These are phyloP conservation scores for Colletotrichum melonis DNA, from an alignment of 2,329 filamentous ascomycete genomes.

Conservation along the genomic window DNA sequence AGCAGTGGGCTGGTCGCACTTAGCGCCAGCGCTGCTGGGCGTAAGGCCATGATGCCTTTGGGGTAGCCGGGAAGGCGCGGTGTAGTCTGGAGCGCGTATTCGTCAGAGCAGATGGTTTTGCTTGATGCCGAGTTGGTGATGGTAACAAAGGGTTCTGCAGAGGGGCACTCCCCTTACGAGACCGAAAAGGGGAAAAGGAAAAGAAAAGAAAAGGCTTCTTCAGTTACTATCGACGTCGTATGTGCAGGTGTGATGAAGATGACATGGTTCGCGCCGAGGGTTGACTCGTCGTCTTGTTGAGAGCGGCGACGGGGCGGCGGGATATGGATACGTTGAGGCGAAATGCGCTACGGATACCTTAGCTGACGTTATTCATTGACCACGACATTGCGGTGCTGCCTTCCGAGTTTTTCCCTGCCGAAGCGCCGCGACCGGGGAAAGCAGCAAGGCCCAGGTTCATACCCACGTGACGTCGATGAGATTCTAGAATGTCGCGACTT, in stretches of 20 bases:
- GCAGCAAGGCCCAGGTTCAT: not conserved
- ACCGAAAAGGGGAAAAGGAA: not conserved
- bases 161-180: not conserved
- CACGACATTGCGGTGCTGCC: constrained; percentile 20
- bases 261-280: constrained; percentile 18
- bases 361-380: constrained; percentile 34
- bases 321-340: constrained; percentile 35
- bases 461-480: constrained; percentile 17
- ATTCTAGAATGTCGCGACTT: constrained; percentile 8
- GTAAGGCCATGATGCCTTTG: constrained; percentile 34
- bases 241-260: constrained; percentile 18
- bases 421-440: constrained; percentile 25
- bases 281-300: constrained; percentile 26
- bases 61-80: not conserved
- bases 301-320: constrained; percentile 25
- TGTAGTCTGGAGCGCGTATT: constrained; percentile 3
- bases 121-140: not conserved
- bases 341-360: constrained; percentile 10
- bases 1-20: constrained; percentile 29
- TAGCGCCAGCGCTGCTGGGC: constrained; percentile 35
- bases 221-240: constrained; percentile 19
- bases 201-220: not conserved
- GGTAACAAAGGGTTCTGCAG: not conserved
- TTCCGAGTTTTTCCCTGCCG: constrained; percentile 36
- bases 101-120: constrained; percentile 3